A percentile compares a stretch with the other conserved stretches of the same genome.
Evolutionary conservation across 495 filamentous ascomycete species (phyloP).

Genomic region (Aspergillus haitiensis): DNA sequence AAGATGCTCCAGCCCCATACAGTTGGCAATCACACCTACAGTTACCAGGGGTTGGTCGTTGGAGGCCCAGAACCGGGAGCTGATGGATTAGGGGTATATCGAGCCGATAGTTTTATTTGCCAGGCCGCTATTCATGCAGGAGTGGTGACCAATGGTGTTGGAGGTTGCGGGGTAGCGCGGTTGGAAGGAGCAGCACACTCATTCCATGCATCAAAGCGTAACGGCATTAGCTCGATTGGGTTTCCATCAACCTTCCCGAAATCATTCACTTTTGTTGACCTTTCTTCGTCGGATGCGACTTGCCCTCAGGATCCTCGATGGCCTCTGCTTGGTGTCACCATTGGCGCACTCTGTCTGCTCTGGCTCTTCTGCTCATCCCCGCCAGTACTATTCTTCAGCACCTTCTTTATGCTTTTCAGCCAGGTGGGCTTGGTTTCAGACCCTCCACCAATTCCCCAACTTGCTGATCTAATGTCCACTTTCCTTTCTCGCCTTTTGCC

Average conservation of each 20-base stretch:
- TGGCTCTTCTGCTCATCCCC: slow-evolving; percentile 70
- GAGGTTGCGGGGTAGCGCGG: slow-evolving; percentile 74
- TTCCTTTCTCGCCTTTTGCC: slow-evolving; percentile 74
- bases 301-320: slow-evolving; percentile 65
- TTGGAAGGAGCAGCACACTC: slow-evolving; percentile 66
- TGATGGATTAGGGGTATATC: slow-evolving; percentile 55
- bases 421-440: slow-evolving; percentile 80
- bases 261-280: slow-evolving; percentile 64
- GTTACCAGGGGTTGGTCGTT: slow-evolving; percentile 70
- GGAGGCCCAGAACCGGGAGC: slow-evolving; percentile 61
- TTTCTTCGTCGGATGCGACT: slow-evolving; percentile 39
- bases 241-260: slow-evolving; percentile 81
- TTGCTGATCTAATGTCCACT: slow-evolving; percentile 63
- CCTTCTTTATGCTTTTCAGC: slow-evolving; percentile 71
- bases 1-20: slow-evolving; percentile 69
- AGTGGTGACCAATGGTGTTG: slow-evolving; percentile 62
- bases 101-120: slow-evolving; percentile 83
- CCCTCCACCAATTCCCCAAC: slow-evolving; percentile 57
- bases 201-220: slow-evolving; percentile 56
- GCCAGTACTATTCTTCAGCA: slow-evolving; percentile 67
- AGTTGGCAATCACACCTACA: slow-evolving; percentile 70
- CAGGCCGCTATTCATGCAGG: slow-evolving; percentile 79
- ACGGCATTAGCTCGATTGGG: slow-evolving; percentile 65
- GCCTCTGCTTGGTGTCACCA: slow-evolving; percentile 70
- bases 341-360: slow-evolving; percentile 62